Percentiles rank a stretch among this genome's conserved stretches.
Evolutionary conservation across 1,284 basidiomycete genomes (phyloP).

Genomic region (Cutaneotrichosporon cutaneum): DNA sequence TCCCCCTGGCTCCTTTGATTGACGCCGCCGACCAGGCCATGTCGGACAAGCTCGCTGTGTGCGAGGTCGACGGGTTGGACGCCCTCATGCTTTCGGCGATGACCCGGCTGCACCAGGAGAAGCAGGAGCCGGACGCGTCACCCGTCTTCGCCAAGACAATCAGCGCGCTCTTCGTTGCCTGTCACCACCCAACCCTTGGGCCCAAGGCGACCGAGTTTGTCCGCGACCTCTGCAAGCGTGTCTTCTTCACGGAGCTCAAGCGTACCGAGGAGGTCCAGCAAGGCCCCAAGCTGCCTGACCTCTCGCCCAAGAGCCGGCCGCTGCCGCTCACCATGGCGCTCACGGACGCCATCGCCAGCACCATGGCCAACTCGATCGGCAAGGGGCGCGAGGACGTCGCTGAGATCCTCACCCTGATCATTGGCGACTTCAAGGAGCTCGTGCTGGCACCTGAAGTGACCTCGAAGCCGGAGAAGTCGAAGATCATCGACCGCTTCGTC

Average conservation of each 20-base stretch:
- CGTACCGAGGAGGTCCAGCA: conserved; percentile 31
- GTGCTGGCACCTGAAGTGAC: conserved; percentile 52
- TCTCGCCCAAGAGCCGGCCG: conserved; percentile 38
- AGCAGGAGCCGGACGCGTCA: conserved; percentile 40
- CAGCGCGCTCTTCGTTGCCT: conserved; percentile 42
- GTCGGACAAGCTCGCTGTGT: conserved; percentile 61
- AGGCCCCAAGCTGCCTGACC: conserved; percentile 27
- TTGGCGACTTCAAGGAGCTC: conserved; percentile 66
- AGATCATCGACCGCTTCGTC: conserved; percentile 57
- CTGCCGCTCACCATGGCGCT: conserved; percentile 42
- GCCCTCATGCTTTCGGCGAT: conserved; percentile 74
- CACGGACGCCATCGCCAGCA: conserved; percentile 72
- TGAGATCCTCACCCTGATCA: conserved; percentile 62
- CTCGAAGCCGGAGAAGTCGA: conserved; percentile 60
- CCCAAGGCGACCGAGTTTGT: conserved; percentile 42
- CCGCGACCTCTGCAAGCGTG: conserved; percentile 37
- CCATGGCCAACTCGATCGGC: conserved; percentile 65
- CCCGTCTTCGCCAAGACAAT: conserved; percentile 40
- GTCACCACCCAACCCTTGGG: conserved; percentile 29
- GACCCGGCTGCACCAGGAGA: conserved; percentile 66
- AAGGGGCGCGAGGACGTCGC: conserved; percentile 64
- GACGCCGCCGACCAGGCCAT: conserved; percentile 69
- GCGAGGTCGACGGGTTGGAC: conserved; percentile 73
- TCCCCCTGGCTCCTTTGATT: conserved; percentile 73
- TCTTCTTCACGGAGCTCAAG: conserved; percentile 43